Percentiles rank a stretch among this genome's conserved stretches.
phyloP scores from a whole-genome alignment of 2,329 filamentous ascomycete genomes.

The Diplodia scrobiculata region DNA sequence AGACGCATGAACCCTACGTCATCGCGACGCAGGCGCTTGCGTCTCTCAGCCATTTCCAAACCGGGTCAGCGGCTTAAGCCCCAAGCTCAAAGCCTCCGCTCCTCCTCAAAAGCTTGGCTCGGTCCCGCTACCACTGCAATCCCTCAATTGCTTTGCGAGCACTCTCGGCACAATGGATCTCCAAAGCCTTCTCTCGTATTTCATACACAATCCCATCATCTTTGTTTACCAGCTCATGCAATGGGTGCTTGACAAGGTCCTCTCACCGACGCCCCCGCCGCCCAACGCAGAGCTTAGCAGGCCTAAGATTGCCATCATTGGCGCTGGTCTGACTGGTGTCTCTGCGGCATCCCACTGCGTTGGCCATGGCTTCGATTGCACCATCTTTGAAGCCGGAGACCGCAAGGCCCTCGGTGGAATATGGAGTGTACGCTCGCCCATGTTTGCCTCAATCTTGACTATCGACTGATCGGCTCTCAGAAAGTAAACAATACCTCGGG shows the following conservation, averaged over 20 bases:
- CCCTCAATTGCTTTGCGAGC: background rate
- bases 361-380: slow-evolving; percentile 81
- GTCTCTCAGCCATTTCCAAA: background rate
- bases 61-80: background rate
- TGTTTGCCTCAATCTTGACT: background rate
- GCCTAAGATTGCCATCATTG: slow-evolving; percentile 58
- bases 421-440: slow-evolving; percentile 64
- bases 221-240: slow-evolving; percentile 68
- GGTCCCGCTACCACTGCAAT: background rate
- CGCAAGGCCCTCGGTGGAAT: slow-evolving; percentile 72
- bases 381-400: slow-evolving; percentile 72
- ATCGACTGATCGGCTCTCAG: slow-evolving; percentile 43
- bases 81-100: background rate
- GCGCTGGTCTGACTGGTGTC: slow-evolving; percentile 66
- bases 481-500: slow-evolving; percentile 80
- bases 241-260: slow-evolving; percentile 63
- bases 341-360: slow-evolving; percentile 80
- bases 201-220: slow-evolving; percentile 52
- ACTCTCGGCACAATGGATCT: slow-evolving; percentile 26
- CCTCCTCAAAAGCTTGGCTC: slow-evolving; percentile 3
- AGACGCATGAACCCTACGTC: background rate
- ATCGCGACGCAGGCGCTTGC: slow-evolving; percentile 2
- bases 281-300: slow-evolving; percentile 59
- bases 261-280: slow-evolving; percentile 70
- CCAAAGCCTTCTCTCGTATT: slow-evolving; percentile 32